Conservation (phyloP, 768 basidiomycete genomes). For the Amanita rubescens region DNA sequence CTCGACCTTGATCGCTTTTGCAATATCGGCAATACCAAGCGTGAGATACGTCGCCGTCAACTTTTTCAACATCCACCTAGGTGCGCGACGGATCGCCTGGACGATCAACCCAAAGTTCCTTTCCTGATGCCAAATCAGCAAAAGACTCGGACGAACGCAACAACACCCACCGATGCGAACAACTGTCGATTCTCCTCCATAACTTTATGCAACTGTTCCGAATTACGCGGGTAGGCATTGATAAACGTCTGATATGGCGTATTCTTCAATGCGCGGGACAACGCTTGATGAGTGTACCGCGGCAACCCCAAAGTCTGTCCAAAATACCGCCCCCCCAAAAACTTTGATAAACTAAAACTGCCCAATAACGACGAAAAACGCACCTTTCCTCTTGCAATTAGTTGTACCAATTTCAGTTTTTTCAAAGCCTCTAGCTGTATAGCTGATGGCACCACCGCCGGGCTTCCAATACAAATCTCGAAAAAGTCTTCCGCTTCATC, state of each 20-base stretch:
- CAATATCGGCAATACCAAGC: conserved; percentile 67
- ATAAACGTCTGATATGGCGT: conserved; percentile 60
- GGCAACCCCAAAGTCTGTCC: conserved; percentile 45
- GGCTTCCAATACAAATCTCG: conserved; percentile 68
- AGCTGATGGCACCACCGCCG: conserved; percentile 49
- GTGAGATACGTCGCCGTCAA: conserved; percentile 81
- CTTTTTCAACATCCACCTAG: conserved; percentile 72
- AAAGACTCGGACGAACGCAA: background rate
- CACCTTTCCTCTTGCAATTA: conserved; percentile 73
- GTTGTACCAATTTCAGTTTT: conserved; percentile 71
- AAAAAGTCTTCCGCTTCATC: conserved; percentile 67
- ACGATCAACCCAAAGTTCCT: conserved; percentile 63
- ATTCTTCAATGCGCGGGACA: conserved; percentile 56
- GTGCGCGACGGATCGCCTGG: conserved; percentile 61
- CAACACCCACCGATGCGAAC: conserved; percentile 43
- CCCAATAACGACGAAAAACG: conserved; percentile 3
- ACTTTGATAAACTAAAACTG: no score
- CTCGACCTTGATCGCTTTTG: conserved; percentile 42
- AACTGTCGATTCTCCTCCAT: conserved; percentile 46
- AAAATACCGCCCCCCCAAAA: background rate
- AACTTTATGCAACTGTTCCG: conserved; percentile 35
- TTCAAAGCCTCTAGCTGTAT: conserved; percentile 85
- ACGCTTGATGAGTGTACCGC: conserved; percentile 59
- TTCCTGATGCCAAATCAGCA: conserved; percentile 54
- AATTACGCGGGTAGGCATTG: conserved; percentile 56